A percentile compares a stretch with the other conserved stretches of the same genome.
Conservation (phyloP, 2,329 filamentous ascomycete genomes). For the Coleophoma cylindrospora region DNA sequence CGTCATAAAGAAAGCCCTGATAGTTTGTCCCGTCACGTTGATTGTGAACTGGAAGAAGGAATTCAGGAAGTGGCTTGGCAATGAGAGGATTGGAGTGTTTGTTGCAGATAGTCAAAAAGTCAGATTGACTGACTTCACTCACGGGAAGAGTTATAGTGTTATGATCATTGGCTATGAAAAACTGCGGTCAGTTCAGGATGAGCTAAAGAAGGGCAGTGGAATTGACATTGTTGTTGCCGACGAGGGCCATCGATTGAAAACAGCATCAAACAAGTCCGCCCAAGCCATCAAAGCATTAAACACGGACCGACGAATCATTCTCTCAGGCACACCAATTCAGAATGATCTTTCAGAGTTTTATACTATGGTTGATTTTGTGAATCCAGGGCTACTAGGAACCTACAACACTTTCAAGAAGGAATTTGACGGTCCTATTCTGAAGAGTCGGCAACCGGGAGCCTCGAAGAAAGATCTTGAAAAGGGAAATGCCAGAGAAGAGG, state of each 20-base stretch:
- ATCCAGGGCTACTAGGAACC: conserved; percentile 90
- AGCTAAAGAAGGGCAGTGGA: conserved; percentile 54
- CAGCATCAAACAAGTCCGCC: conserved; percentile 88
- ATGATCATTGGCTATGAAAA: conserved; percentile 75
- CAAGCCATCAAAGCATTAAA: conserved; percentile 87
- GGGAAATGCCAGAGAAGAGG: conserved; percentile 67
- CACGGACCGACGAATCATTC: conserved; percentile 40
- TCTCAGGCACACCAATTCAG: conserved; percentile 82
- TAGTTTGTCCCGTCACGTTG: conserved; percentile 68
- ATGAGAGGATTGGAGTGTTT: conserved; percentile 64
- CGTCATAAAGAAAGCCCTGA: conserved; percentile 64
- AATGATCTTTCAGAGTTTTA: conserved; percentile 95
- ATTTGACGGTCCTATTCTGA: conserved; percentile 89
- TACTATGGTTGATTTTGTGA: conserved; percentile 88
- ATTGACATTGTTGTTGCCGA: conserved; percentile 92
- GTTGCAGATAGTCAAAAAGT: conserved; percentile 56
- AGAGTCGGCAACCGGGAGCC: conserved; percentile 44
- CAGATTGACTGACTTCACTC: conserved; percentile 63
- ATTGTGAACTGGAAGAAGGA: conserved; percentile 72
- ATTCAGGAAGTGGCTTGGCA: conserved; percentile 69
- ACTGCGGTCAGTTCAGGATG: conserved; percentile 58
- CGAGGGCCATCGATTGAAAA: conserved; percentile 96
- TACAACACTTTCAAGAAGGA: conserved; percentile 89
- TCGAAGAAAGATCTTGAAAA: conserved; percentile 69
- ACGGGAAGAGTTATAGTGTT: conserved; percentile 61